Conservation (phyloP, 2,329 filamentous ascomycete species). For the Calonectria multiphialidica region DNA sequence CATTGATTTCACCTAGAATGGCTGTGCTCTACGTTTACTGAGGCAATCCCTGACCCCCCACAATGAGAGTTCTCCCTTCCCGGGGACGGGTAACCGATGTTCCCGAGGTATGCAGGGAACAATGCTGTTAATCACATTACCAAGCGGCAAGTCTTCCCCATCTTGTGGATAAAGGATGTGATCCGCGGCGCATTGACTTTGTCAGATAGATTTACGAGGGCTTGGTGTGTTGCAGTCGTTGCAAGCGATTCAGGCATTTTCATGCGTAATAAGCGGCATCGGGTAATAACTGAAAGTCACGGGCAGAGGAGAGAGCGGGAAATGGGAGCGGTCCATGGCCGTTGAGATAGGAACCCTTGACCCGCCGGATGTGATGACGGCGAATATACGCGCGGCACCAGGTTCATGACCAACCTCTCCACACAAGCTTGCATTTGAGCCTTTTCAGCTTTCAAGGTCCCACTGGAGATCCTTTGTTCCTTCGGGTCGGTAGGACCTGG, state of each 20-base stretch:
- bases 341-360: conserved; percentile 1
- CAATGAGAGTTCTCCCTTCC: not conserved
- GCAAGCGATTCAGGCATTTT: conserved; percentile 1
- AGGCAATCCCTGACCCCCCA: not conserved
- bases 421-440: not conserved
- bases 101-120: not conserved
- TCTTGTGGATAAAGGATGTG: not conserved
- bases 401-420: not conserved
- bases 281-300: conserved; percentile 5
- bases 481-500: conserved; percentile 3
- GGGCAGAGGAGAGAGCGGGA: not conserved
- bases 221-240: conserved; percentile 21
- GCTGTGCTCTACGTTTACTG: not conserved
- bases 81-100: not conserved
- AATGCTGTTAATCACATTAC: conserved; percentile 16
- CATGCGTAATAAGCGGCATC: not conserved
- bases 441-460: conserved; percentile 5
- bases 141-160: conserved; percentile 5
- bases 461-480: conserved; percentile 8
- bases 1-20: not conserved
- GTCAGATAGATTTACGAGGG: not conserved
- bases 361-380: conserved; percentile 6
- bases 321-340: not conserved
- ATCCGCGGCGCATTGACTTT: conserved; percentile 4
- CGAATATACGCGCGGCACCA: not conserved